phyloP scores from a whole-genome alignment of 306 rosid species.

The Acacia acuminata region DNA sequence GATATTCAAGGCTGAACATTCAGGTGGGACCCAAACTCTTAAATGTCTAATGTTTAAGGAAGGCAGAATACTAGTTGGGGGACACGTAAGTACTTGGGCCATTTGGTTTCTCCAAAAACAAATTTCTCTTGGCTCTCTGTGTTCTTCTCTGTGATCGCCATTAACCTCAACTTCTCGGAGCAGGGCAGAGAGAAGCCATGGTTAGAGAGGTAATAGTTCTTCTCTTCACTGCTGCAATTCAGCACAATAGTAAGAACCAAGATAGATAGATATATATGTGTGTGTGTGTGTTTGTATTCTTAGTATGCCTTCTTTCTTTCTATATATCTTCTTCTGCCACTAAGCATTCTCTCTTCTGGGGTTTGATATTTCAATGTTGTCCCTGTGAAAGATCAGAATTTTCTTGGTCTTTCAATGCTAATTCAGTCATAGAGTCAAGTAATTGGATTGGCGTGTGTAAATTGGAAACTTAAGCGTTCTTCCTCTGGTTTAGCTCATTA shows the following conservation, averaged over 20 bases:
- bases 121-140: slow-evolving; percentile 1
- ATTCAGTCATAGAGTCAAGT: slow-evolving; percentile 18
- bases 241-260: background rate
- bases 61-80: slow-evolving; percentile 43
- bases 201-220: slow-evolving; percentile 53
- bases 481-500: slow-evolving; percentile 21
- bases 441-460: background rate
- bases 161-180: slow-evolving; percentile 38
- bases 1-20: slow-evolving; percentile 30
- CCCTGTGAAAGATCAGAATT: slow-evolving; percentile 23
- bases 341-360: slow-evolving; percentile 21
- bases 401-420: slow-evolving; percentile 23
- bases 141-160: slow-evolving; percentile 39
- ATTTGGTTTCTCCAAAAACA: slow-evolving; percentile 35
- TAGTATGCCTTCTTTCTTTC: slow-evolving; percentile 20
- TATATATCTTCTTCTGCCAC: slow-evolving; percentile 24
- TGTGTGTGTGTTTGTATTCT: background rate
- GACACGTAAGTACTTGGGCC: slow-evolving; percentile 43
- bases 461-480: slow-evolving; percentile 18
- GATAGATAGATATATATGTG: background rate
- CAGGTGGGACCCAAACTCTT: slow-evolving; percentile 60
- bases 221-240: slow-evolving; percentile 22
- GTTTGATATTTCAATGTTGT: slow-evolving; percentile 21
- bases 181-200: slow-evolving; percentile 44
- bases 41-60: slow-evolving; percentile 44